A percentile compares a stretch with the other conserved stretches of the same genome.
Conservation (phyloP, 805 yeast species). For the Teunomyces barrocoloradensis region DNA sequence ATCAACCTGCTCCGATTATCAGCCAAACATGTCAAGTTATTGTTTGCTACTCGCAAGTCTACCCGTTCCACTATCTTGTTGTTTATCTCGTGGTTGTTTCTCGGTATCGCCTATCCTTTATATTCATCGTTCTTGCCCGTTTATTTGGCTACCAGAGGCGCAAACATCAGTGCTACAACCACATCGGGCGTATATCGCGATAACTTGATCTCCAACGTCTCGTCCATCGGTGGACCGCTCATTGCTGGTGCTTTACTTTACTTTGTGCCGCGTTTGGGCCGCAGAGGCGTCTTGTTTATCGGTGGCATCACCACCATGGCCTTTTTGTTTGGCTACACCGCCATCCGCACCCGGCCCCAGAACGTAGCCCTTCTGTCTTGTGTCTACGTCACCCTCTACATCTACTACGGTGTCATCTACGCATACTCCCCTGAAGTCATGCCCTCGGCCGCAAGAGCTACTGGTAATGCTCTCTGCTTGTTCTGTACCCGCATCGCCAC, state of each 20-base stretch:
- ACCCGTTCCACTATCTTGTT: constrained; percentile 10
- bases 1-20: constrained; percentile 6
- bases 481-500: constrained; percentile 30
- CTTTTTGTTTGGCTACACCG: constrained; percentile 19
- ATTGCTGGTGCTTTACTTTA: constrained; percentile 42
- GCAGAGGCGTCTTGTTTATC: constrained; percentile 18
- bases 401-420: constrained; percentile 29
- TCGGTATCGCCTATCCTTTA: constrained; percentile 56
- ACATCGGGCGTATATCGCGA: constrained; percentile 45
- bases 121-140: constrained; percentile 55
- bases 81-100: constrained; percentile 25
- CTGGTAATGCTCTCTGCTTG: constrained; percentile 35
- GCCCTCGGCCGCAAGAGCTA: constrained; percentile 35
- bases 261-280: constrained; percentile 14
- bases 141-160: constrained; percentile 40
- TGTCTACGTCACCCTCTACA: constrained; percentile 18
- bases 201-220: constrained; percentile 45
- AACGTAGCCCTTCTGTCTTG: constrained; percentile 17
- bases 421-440: constrained; percentile 37
- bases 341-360: constrained; percentile 14
- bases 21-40: constrained; percentile 8
- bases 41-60: constrained; percentile 10
- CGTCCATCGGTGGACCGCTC: constrained; percentile 53
- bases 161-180: constrained; percentile 39
- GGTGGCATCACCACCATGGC: constrained; percentile 21